Base-by-base conservation (phyloP, 176 grass and related monocot genomes). In the Cenchrus fungigraminus region DNA sequence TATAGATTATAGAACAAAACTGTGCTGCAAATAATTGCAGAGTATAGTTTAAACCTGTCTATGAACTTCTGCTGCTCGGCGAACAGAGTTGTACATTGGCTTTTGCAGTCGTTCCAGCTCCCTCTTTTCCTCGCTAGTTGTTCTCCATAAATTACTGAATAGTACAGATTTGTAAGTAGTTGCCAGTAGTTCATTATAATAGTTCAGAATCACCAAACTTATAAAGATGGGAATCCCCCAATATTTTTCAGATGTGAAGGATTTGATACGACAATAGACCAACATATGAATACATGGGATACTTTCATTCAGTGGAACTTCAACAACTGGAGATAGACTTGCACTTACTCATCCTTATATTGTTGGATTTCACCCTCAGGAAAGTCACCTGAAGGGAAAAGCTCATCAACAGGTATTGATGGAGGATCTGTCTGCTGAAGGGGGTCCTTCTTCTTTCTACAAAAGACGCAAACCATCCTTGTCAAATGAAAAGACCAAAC, bases 11-110 rank as follows among this genome's bases (percentile, higher is more conserved):
- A 59, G 20, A 44, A 82, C 19, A 54, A 55, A 78, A 80, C 0
- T 20, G 53, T 83, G 47, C 12, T 71, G 29, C 40, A 76, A 71
- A 54, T 28, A 84, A 83, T 12, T 12, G 58, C 12, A 52, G 5
- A 37, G 8, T 62, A 34, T 55, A 79, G 65, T 77, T 13, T 13
- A 78, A 71, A 99, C 97, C 93, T 99, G 91, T 92, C 97, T 90
- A 86, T 99, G 97, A 90, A 99, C 97, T 96, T 99, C 93, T 76
- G 97, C 93, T 76, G 97, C 97, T 87, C 86, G 91, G 47, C 91
- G 93, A 74, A 99, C 74, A 88, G 93, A 55, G 81, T 89, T 96
- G 78, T 96, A 99, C 73, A 96, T 96, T 3, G 91, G 91, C 83
- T 94, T 99, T 40, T 99, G 83, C 20, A 96, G 79, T 45, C 93